These are phyloP conservation scores for Waltiozyma sp. DNA, from an alignment of 1,139 yeast species.

Conservation along the genomic window DNA sequence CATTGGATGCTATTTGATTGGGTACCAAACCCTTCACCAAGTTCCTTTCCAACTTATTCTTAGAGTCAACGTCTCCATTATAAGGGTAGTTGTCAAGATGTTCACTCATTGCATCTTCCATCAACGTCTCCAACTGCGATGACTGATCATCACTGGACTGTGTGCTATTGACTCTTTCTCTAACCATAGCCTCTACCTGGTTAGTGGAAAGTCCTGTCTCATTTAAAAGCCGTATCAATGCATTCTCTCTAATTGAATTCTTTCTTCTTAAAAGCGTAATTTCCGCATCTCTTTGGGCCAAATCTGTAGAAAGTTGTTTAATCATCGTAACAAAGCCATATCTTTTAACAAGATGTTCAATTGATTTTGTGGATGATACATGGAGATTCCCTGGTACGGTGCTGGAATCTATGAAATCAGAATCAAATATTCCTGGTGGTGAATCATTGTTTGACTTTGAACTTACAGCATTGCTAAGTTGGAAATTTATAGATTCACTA, in stretches of 20 bases:
- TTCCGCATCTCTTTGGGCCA: conserved; percentile 39
- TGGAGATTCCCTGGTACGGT: conserved; percentile 28
- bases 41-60: background rate
- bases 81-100: conserved; percentile 3
- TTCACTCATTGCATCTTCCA: conserved; percentile 23
- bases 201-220: conserved; percentile 35
- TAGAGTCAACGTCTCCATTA: background rate
- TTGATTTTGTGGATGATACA: conserved; percentile 19
- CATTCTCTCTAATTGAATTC: conserved; percentile 34
- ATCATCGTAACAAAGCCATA: conserved; percentile 34
- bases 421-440: conserved; percentile 3
- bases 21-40: too few relatives aligned
- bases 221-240: conserved; percentile 29
- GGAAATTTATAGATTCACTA: background rate
- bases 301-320: conserved; percentile 37
- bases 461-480: background rate
- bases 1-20: background rate
- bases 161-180: conserved; percentile 5
- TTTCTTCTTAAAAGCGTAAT: conserved; percentile 30
- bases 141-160: conserved; percentile 1
- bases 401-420: conserved; percentile 6
- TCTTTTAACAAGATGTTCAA: conserved; percentile 27
- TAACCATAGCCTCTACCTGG: conserved; percentile 32
- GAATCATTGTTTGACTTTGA: conserved; percentile 1
- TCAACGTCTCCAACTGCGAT: conserved; percentile 15